Evolutionary conservation across 768 basidiomycete genomes (phyloP), one percentile per base, ranked within the genome.

Genomic region (Trametes elegans): DNA sequence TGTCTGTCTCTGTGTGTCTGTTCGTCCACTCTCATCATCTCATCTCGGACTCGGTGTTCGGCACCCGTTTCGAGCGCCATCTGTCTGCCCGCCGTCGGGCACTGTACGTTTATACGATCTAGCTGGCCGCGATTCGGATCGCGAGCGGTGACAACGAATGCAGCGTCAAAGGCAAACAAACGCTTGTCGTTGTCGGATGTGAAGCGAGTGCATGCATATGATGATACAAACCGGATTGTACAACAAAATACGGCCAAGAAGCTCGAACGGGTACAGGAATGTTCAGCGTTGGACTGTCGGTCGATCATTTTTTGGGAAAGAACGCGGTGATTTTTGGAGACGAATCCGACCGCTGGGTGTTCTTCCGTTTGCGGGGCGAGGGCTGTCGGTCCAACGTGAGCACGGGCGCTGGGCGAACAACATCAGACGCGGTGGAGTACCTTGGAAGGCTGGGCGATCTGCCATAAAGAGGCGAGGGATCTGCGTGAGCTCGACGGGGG

Each of bases 101-200:
- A 57, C 58, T 67, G 64, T 65, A 65, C 58, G 58, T 61, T 55
- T 64, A 64, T 58, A 58, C 49, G 56, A 59, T 50, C 58, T 58
- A 57, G 49, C 52, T 47, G 29, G 45, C 45, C 35, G 44, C 43
- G 35, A 35, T n/a, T n/a, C 43, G 28, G 35, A 26, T 42, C 49
- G 42, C 51, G 51, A 43, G 42, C 42, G 26, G 38, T 19, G 42
- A 42, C 35, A 35, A 36, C 36, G 16, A 53, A 44, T 49, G 43
- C 46, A 39, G 53, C 38, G 49, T 36, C 23, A 8, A 53, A 44
- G n/a, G 38, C 51, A 45, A 61, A 59, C 53, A 60, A 35, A 51
- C 45, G 26, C 24, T n/a, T 38, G 21, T 16, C 18, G 47, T n/a
- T 38, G 31, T 3, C 14, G 7, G 18, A 5, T 9, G 40, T 18